phyloP scores from a whole-genome alignment of 345 rosid species.

The Abelmoschus esculentus region DNA sequence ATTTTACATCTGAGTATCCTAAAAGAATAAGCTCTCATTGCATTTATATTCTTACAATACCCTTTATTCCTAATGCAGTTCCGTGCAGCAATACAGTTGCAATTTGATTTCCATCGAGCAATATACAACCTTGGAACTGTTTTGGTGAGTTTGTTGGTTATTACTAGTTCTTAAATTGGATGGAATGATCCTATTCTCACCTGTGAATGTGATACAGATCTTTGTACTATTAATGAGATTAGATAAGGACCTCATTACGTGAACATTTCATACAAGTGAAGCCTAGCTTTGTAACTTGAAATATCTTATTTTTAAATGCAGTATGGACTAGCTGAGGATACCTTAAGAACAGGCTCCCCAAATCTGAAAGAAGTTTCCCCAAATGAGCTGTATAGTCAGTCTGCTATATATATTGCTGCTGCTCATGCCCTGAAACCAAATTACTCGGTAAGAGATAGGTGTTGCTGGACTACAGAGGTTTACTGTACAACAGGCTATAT shows the following conservation, averaged over 20 bases:
- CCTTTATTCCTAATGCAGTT: conserved; percentile 47
- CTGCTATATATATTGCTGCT: conserved; percentile 95
- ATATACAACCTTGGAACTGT: conserved; percentile 99
- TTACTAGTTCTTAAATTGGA: neutral
- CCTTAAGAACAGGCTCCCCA: conserved; percentile 61
- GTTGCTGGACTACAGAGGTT: neutral
- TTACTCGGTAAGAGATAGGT: conserved; percentile 44
- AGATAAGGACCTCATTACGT: neutral
- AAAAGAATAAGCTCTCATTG: conserved; percentile 3
- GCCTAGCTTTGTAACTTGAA: neutral
- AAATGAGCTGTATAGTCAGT: conserved; percentile 89
- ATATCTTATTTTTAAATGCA: neutral
- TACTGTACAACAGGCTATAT: neutral
- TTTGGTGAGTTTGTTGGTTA: conserved; percentile 51
- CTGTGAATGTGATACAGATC: neutral
- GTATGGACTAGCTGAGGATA: conserved; percentile 70
- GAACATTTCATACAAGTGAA: neutral
- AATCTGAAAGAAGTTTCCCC: conserved; percentile 67
- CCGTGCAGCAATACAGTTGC: conserved; percentile 90
- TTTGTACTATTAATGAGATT: neutral
- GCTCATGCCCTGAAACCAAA: conserved; percentile 97
- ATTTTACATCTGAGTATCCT: conserved; percentile 19
- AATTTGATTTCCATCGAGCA: conserved; percentile 96
- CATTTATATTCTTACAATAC: conserved; percentile 9
- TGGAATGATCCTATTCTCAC: neutral